Conservation (phyloP, 2,329 filamentous ascomycete genomes). For the Eurotiales sp. region DNA sequence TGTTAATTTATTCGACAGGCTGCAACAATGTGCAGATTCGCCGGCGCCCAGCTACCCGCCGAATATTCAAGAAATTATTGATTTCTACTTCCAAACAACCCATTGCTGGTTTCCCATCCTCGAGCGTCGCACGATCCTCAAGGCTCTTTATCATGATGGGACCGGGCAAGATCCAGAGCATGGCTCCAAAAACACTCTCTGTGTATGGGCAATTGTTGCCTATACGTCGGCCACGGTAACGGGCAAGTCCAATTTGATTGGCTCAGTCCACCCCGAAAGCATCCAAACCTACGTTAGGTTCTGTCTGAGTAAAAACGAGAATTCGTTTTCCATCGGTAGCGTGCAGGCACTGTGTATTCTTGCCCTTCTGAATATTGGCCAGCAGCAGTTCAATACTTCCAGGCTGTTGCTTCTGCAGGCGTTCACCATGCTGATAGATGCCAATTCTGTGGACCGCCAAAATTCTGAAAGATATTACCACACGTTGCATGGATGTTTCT, state of each 20-base stretch:
- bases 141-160: slow-evolving; percentile 45
- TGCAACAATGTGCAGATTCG: slow-evolving; percentile 31
- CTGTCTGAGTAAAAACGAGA: slow-evolving; percentile 44
- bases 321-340: slow-evolving; percentile 48
- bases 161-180: slow-evolving; percentile 38
- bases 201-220: slow-evolving; percentile 57
- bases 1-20: slow-evolving; percentile 13
- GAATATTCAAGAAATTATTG: slow-evolving; percentile 53
- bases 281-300: slow-evolving; percentile 48
- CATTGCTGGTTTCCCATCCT: slow-evolving; percentile 74
- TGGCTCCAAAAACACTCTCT: slow-evolving; percentile 8
- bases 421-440: slow-evolving; percentile 50
- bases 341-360: slow-evolving; percentile 58
- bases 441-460: slow-evolving; percentile 31
- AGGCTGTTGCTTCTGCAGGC: slow-evolving; percentile 64
- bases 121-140: slow-evolving; percentile 61
- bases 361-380: slow-evolving; percentile 60
- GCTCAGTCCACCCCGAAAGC: slow-evolving; percentile 45
- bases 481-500: slow-evolving; percentile 17
- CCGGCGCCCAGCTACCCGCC: slow-evolving; percentile 50
- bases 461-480: slow-evolving; percentile 21
- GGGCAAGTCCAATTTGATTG: background rate
- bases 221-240: slow-evolving; percentile 43
- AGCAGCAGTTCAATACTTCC: slow-evolving; percentile 54
- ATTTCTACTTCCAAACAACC: slow-evolving; percentile 71